phyloP scores from a whole-genome alignment of 148 eudicot genomes.

The Vaccinium macrocarpon region DNA sequence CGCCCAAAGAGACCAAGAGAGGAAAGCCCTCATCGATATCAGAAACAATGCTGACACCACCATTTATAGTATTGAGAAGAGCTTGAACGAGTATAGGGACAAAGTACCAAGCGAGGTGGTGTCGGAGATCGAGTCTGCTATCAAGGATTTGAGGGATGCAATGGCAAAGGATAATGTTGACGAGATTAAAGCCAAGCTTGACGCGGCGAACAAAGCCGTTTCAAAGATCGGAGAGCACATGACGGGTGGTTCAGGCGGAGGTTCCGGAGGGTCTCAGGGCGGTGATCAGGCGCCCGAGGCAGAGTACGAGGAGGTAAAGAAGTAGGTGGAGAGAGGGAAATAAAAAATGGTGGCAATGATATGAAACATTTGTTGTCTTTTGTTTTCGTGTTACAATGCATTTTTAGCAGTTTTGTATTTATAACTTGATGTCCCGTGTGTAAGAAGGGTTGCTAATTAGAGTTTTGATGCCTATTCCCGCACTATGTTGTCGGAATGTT shows the following conservation, averaged over 20 bases:
- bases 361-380: not conserved
- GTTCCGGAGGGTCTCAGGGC: conserved; percentile 43
- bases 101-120: conserved; percentile 73
- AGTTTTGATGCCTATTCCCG: not conserved
- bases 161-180: conserved; percentile 59
- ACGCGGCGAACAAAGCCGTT: conserved; percentile 79
- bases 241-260: conserved; percentile 59
- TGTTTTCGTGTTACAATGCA: not conserved
- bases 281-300: conserved; percentile 1
- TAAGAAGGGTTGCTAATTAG: not conserved
- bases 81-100: conserved; percentile 70
- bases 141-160: conserved; percentile 64
- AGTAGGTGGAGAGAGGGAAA: not conserved
- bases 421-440: not conserved
- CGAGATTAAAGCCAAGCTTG: conserved; percentile 74
- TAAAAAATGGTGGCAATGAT: not conserved
- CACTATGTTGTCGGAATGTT: not conserved
- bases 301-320: conserved; percentile 10
- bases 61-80: conserved; percentile 79
- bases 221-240: conserved; percentile 93
- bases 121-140: conserved; percentile 69
- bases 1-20: conserved; percentile 80
- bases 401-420: not conserved
- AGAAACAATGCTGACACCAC: conserved; percentile 81
- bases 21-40: conserved; percentile 66